Evolutionary conservation across 2,329 filamentous ascomycete species (phyloP), one percentile per base, ranked within the genome.

Genomic region (Davidsoniella australis): DNA sequence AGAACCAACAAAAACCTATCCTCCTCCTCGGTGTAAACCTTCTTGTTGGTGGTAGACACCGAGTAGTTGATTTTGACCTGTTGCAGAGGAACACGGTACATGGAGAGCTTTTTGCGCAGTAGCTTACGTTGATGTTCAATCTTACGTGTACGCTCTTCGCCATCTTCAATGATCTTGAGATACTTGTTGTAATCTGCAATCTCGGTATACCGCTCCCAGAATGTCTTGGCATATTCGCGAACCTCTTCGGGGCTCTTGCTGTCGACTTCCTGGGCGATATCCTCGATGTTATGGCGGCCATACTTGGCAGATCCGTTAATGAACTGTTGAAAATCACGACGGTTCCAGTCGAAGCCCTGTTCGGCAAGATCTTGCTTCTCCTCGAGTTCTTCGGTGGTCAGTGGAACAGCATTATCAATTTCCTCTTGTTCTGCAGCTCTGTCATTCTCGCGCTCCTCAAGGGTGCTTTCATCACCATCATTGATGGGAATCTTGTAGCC

Each of bases 41-140:
- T 98, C 70, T 98, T 98, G 75, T 98, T 98, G 8, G 93, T 98
- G 2, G 91, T 98, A 5, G 87, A 94, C 24, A 98, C 91, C 0
- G 88, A 94, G 66, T 98, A 98, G 67, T 94, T 96, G 69, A 98
- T 87, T 71, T 94, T 94, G 59, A 98, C 78, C 65, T 98, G 91
- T 64, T 98, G 91, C 14, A 98, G 73, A 20, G 91, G 93, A 45
- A 96, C 89, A n/a, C 91, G 83, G 62, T 94, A 96, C 70, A 91
- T 85, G 58, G 81, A 76, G 75, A 98, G 84, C 75, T 98, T 98
- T 75, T 88, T 93, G 55, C 82, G 79, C 49, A 98, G 74, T 69
- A 96, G 82, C 65, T 93, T 89, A 54, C 86, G 82, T 64, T 96
- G 89, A 61, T 94, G 84, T 56, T 91, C 85, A 52, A 89, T 85